These are phyloP conservation scores for Physcomitrellopsis africana DNA, from an alignment of 225 moss, liverwort and hornwort species.

Conservation along the genomic window DNA sequence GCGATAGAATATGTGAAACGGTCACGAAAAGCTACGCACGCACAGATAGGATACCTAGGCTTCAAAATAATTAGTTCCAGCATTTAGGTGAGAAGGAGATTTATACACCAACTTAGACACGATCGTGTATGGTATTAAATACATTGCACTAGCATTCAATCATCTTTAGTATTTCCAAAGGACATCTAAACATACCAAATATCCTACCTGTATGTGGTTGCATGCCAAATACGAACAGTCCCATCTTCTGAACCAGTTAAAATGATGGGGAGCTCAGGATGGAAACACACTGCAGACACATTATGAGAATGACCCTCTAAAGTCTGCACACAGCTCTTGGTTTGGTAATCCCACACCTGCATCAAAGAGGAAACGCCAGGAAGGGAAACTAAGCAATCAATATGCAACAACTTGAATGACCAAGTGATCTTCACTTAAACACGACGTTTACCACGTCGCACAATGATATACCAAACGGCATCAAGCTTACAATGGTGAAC, in stretches of 20 bases:
- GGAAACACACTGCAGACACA: slow-evolving; percentile 92
- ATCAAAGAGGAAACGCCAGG: slow-evolving; percentile 19
- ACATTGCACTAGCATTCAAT: background rate
- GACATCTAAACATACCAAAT: background rate
- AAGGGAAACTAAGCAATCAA: slow-evolving; percentile 26
- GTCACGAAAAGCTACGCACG: background rate
- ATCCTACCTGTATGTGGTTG: slow-evolving; percentile 86
- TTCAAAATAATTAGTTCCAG: background rate
- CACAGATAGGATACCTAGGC: background rate
- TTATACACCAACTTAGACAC: background rate
- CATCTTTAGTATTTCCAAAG: background rate
- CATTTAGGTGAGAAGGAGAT: background rate
- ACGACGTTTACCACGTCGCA: background rate
- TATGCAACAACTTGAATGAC: background rate
- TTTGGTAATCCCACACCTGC: slow-evolving; percentile 99
- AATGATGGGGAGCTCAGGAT: slow-evolving; percentile 94
- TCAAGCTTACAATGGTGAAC: slow-evolving; percentile 13
- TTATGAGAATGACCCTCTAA: slow-evolving; percentile 96
- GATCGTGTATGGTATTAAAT: background rate
- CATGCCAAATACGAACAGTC: slow-evolving; percentile 97
- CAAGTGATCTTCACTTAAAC: background rate
- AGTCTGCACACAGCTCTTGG: slow-evolving; percentile 98
- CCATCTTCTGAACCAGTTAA: slow-evolving; percentile 98
- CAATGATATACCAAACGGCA: background rate
- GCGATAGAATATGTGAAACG: slow-evolving; percentile 4